Conservation (phyloP, 2,329 filamentous ascomycete genomes). For the Xylaria multiplex region DNA sequence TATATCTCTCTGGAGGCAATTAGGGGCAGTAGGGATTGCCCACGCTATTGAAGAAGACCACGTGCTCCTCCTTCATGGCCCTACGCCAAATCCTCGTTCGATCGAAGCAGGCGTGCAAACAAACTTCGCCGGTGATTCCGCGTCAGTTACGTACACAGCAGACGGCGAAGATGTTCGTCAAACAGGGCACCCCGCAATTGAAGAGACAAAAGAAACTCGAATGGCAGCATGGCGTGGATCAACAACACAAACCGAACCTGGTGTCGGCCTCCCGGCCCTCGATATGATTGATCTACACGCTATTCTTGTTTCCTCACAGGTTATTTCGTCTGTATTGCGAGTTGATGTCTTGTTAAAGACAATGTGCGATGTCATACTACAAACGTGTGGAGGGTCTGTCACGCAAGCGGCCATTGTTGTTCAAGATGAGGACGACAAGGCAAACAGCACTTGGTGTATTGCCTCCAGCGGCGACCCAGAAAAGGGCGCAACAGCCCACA, state of each 20-base stretch:
- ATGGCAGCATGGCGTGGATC: slow-evolving; percentile 72
- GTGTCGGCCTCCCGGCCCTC: slow-evolving; percentile 74
- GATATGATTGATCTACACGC: slow-evolving; percentile 86
- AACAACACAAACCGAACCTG: slow-evolving; percentile 67
- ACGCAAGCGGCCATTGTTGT: slow-evolving; percentile 79
- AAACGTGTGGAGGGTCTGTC: slow-evolving; percentile 77
- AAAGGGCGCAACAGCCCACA: slow-evolving; percentile 72
- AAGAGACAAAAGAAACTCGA: slow-evolving; percentile 65
- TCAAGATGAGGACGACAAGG: slow-evolving; percentile 69
- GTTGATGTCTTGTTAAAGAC: slow-evolving; percentile 80
- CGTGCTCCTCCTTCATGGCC: slow-evolving; percentile 71
- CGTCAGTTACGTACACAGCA: slow-evolving; percentile 62
- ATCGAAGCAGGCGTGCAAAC: slow-evolving; percentile 76
- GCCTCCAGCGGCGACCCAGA: slow-evolving; percentile 79
- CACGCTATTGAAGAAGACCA: slow-evolving; percentile 75
- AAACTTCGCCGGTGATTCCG: slow-evolving; percentile 69
- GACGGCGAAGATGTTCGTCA: slow-evolving; percentile 56
- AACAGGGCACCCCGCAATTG: slow-evolving; percentile 56
- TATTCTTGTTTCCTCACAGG: slow-evolving; percentile 80
- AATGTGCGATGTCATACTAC: slow-evolving; percentile 83
- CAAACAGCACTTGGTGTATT: slow-evolving; percentile 71
- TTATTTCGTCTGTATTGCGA: slow-evolving; percentile 80
- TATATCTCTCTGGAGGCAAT: slow-evolving; percentile 72
- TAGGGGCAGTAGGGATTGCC: slow-evolving; percentile 76
- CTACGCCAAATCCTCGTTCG: slow-evolving; percentile 66